These are phyloP conservation scores for Saccharomycodes ludwigii DNA, from an alignment of 805 yeast species.

Conservation along the genomic window DNA sequence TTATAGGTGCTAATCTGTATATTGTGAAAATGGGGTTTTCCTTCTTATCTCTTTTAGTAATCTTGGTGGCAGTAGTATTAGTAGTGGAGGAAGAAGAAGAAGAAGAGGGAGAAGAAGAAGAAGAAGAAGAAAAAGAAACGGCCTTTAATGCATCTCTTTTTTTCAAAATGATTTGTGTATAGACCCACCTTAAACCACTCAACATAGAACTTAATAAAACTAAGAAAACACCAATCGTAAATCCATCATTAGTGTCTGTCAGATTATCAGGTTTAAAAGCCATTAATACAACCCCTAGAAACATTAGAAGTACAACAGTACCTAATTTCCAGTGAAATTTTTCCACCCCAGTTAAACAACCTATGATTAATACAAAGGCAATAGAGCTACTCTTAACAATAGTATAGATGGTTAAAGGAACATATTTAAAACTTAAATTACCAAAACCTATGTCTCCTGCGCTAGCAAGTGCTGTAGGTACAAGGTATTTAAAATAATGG, in stretches of 20 bases:
- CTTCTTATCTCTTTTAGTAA: slow-evolving; percentile 9
- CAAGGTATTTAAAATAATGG: slow-evolving; percentile 39
- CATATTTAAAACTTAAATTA: slow-evolving; percentile 67
- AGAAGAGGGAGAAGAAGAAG: neutral
- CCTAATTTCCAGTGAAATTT: slow-evolving; percentile 54
- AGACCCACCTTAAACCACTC: slow-evolving; percentile 91
- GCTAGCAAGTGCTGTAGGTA: slow-evolving; percentile 80
- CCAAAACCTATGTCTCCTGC: slow-evolving; percentile 93
- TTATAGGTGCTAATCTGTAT: slow-evolving; percentile 71
- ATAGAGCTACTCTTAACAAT: slow-evolving; percentile 85
- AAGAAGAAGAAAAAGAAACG: neutral
- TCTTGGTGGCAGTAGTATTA: slow-evolving; percentile 7
- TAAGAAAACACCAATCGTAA: slow-evolving; percentile 48
- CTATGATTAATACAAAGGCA: slow-evolving; percentile 81
- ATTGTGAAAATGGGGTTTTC: slow-evolving; percentile 77
- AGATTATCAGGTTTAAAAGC: slow-evolving; percentile 36
- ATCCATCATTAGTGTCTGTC: slow-evolving; percentile 11
- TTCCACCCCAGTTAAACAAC: slow-evolving; percentile 72
- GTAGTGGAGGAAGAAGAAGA: neutral
- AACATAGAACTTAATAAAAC: slow-evolving; percentile 70
- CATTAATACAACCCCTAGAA: slow-evolving; percentile 80
- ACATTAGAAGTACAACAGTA: slow-evolving; percentile 66
- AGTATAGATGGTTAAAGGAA: slow-evolving; percentile 77
- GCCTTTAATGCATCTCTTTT: slow-evolving; percentile 33
- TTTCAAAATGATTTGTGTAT: slow-evolving; percentile 72